Percentiles rank a stretch among this genome's conserved stretches.
These are phyloP conservation scores for Lathyrus aphaca DNA, from an alignment of 306 rosid genomes.

Conservation along the genomic window DNA sequence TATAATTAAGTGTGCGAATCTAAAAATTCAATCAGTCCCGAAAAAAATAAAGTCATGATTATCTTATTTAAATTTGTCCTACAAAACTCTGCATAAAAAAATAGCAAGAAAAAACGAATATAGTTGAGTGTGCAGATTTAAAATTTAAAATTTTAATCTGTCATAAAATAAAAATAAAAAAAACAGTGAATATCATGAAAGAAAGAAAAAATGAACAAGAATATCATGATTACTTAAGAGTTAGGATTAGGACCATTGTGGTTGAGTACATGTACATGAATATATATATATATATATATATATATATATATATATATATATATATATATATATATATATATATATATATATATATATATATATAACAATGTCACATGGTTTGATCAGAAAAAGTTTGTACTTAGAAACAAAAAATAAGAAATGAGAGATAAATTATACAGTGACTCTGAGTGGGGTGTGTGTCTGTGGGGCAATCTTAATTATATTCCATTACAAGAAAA, in stretches of 20 bases:
- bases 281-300: neutral
- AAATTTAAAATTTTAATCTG: too few species aligned
- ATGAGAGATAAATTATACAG: neutral
- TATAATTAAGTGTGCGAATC: too few species aligned
- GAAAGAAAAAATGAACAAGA: neutral
- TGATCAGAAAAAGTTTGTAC: slow-evolving; percentile 8
- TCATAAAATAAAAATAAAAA: too few species aligned
- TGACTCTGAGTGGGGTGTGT: neutral
- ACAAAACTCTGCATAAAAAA: too few species aligned
- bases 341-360: neutral
- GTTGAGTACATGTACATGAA: neutral
- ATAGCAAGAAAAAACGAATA: too few species aligned
- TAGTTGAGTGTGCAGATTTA: too few species aligned
- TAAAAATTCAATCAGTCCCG: too few species aligned
- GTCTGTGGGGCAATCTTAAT: slow-evolving; percentile 35
- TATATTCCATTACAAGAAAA: slow-evolving; percentile 32
- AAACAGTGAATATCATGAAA: too few species aligned
- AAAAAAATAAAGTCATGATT: too few species aligned
- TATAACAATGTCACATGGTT: slow-evolving; percentile 29
- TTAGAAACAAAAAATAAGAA: slow-evolving; percentile 8
- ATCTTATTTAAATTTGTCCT: too few species aligned
- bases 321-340: slow-evolving; percentile 3
- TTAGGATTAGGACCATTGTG: neutral
- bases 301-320: slow-evolving; percentile 8
- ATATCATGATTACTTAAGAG: slow-evolving; percentile 31